These are phyloP conservation scores for peach (Prunus persica) DNA, from an alignment of 306 rosid genomes.

Conservation along the genomic window DNA sequence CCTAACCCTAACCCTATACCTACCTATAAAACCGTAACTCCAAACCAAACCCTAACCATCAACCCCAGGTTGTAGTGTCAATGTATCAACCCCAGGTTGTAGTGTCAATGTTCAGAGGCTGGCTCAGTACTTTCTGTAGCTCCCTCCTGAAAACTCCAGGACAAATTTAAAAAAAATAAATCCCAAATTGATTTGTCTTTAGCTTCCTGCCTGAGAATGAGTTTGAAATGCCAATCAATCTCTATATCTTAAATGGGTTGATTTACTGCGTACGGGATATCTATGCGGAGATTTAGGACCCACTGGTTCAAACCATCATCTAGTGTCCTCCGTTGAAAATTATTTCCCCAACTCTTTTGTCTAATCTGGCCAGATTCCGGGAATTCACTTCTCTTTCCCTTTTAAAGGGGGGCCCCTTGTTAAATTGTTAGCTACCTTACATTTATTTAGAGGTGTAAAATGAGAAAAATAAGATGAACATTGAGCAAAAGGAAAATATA, in stretches of 20 bases:
- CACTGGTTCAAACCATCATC: conserved; percentile 39
- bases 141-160: not conserved
- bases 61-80: not conserved
- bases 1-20: conserved; percentile 26
- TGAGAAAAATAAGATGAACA: not conserved
- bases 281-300: conserved; percentile 43
- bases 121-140: not conserved
- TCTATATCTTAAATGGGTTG: conserved; percentile 8
- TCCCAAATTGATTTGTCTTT: not conserved
- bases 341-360: conserved; percentile 15
- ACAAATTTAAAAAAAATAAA: not conserved
- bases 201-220: not conserved
- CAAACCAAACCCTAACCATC: not conserved
- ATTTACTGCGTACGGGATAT: conserved; percentile 25
- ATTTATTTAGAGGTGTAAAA: not conserved
- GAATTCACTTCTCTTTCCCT: not conserved
- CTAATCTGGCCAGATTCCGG: conserved; percentile 3
- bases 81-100: not conserved
- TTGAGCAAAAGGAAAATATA: too few relatives aligned
- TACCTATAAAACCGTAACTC: not conserved
- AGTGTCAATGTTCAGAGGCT: too few relatives aligned
- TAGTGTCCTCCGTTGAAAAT: conserved; percentile 10
- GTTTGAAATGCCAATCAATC: not conserved
- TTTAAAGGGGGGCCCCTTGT: not conserved
- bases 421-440: not conserved